Base-by-base conservation (phyloP, 2,329 filamentous ascomycete species). In the Alternaria sp. region DNA sequence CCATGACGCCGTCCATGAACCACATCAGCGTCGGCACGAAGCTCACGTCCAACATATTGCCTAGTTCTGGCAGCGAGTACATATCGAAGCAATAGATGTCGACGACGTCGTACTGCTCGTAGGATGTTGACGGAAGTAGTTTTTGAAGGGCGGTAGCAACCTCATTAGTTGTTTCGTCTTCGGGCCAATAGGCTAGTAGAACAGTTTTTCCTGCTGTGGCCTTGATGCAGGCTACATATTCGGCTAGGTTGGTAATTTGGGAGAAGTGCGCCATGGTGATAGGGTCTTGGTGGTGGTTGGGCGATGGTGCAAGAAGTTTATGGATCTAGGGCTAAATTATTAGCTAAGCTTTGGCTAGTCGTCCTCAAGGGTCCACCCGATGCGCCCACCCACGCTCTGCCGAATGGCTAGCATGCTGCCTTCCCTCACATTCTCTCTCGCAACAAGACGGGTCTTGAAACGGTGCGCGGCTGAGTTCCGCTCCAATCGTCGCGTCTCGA, bases 1-100 rank as follows among this genome's bases (percentile, higher is more conserved):
- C 69, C 47, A 63, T 60, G 16, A 65, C 56, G 3, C 65, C 63
- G 47, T 72, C 67, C 32, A 57, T 60, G 28, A 70, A 72, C 68
- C 68, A 72, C 65, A 71, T 68, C 20, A 72, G 43, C 28, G 59
- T 69, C 8, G 69, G 69, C 46, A 71, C 68, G 64, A 72, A 72
- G 32, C 48, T 64, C 7, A 71, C 46, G 44, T 67, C 67, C 60
- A 72, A 28, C 54, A 65, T 57, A 3, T 63, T 61, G 0, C 63
- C 68, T 20, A 72, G 64, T 20, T 66, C 64, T 1, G 69, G 69
- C 30, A 71, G 39, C n/a, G 63, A 54, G 42, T 71, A 71, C 46
- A 69, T 69, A 41, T 72, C 69, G 48, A 72, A 63, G 42, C 64
- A 65, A 28, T 70, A 72, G 7, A 68, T 66, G 26, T 67, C 69